Base-by-base conservation (phyloP, 1,284 basidiomycete species). In the Ustanciosporium gigantosporum region DNA sequence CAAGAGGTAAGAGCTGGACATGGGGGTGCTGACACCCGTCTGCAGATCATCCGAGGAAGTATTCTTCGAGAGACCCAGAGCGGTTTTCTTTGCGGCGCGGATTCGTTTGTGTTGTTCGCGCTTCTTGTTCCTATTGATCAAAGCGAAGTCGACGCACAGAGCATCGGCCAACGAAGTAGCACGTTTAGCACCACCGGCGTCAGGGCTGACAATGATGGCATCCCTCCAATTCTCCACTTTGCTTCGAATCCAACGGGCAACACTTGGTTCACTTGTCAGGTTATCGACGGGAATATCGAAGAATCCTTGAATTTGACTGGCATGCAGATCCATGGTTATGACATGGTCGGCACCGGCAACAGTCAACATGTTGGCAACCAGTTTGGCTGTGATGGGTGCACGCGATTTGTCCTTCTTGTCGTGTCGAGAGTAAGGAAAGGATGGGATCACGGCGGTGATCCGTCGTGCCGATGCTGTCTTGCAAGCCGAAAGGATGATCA, bases 251-350 rank as follows among this genome's bases (percentile, higher is more conserved):
- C 79, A 80, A 31, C 78, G 59, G 13, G 59, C 65, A 8, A 74
- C 61, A 27, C 47, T 61, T 23, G 75, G 67, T 45, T 77, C 75
- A 36, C 62, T 67, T 17, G 67, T 71, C 22, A 77, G 58, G 80
- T 98, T 98, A 82, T 98, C 94, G 47, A 96, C 93, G 15, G 94
- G 95, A 68, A 98, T 93, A 80, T 98, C 92, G 78, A 98, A 98
- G 83, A 98, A 98, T 11, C 94, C 94, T 79, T 98, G 94, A 65
- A 98, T 97, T 82, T 98, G 94, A 68, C 89, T 91, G 11, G 94
- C 95, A 78, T 98, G 94, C 31, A 98, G 83, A 79, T 98, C 94
- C 87, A 98, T 93, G 17, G 94, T 98, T 75, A 98, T 98, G 74
- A 98, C 90, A 78, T 98, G 94, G 82, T 98, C 93, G 68, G 91